phyloP scores from a whole-genome alignment of 2,329 filamentous ascomycete genomes.

The Fusarium kyushuense region DNA sequence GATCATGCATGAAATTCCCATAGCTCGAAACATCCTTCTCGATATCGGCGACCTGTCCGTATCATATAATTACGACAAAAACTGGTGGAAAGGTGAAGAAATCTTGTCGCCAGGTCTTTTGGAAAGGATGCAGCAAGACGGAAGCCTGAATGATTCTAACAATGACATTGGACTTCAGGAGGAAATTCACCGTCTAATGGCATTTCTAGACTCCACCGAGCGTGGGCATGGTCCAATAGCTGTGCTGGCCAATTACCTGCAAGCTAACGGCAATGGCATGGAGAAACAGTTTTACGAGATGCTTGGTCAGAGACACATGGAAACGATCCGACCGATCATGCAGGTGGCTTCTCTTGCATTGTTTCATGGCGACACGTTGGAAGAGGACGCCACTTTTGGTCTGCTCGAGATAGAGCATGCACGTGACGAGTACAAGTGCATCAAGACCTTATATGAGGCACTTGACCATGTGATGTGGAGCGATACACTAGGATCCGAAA shows the following conservation, averaged over 20 bases:
- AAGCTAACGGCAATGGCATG: slow-evolving; percentile 51
- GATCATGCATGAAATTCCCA: slow-evolving; percentile 70
- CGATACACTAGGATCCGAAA: slow-evolving; percentile 55
- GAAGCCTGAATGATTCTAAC: slow-evolving; percentile 48
- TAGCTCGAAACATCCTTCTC: slow-evolving; percentile 68
- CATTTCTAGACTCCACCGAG: slow-evolving; percentile 71
- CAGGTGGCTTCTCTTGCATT: slow-evolving; percentile 50
- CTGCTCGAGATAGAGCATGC: slow-evolving; percentile 58
- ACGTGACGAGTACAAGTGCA: slow-evolving; percentile 53
- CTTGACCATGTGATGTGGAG: slow-evolving; percentile 63
- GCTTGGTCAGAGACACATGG: slow-evolving; percentile 51
- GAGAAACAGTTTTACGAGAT: slow-evolving; percentile 61
- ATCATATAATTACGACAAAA: slow-evolving; percentile 66
- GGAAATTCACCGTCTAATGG: slow-evolving; percentile 72
- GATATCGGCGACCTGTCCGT: slow-evolving; percentile 55
- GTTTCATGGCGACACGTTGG: slow-evolving; percentile 49
- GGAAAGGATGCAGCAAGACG: slow-evolving; percentile 50
- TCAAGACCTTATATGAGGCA: slow-evolving; percentile 61
- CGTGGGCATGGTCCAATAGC: slow-evolving; percentile 70
- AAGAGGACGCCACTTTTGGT: slow-evolving; percentile 55
- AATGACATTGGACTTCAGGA: slow-evolving; percentile 57
- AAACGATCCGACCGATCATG: slow-evolving; percentile 49
- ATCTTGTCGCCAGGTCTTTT: slow-evolving; percentile 59
- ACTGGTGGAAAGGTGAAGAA: slow-evolving; percentile 72
- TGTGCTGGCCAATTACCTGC: slow-evolving; percentile 55